Conservation (phyloP, 306 rosid species). For the Trifolium subterraneum region DNA sequence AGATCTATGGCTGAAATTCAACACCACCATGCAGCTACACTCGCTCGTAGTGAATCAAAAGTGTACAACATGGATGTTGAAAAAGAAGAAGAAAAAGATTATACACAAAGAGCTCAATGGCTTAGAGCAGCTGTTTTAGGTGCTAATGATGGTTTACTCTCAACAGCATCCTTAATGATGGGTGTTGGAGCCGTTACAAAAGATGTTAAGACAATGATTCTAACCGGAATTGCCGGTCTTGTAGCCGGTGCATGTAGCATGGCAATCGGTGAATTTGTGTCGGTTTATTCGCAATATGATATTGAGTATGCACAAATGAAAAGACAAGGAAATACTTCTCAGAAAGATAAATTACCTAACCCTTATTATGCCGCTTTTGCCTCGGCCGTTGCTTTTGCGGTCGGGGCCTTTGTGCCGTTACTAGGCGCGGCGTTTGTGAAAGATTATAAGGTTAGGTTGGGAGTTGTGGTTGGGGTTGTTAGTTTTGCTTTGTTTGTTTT, state of each 20-base stretch:
- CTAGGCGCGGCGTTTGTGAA: slow-evolving; percentile 33
- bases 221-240: slow-evolving; percentile 29
- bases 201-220: slow-evolving; percentile 34
- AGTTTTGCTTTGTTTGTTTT: slow-evolving; percentile 32
- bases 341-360: slow-evolving; percentile 25
- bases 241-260: slow-evolving; percentile 40
- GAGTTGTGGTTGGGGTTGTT: slow-evolving; percentile 32
- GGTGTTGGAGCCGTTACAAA: slow-evolving; percentile 36
- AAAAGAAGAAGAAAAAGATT: slow-evolving; percentile 4
- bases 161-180: slow-evolving; percentile 40
- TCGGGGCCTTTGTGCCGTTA: slow-evolving; percentile 29
- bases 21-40: not conserved
- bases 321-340: slow-evolving; percentile 21
- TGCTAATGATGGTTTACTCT: slow-evolving; percentile 41
- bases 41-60: slow-evolving; percentile 11
- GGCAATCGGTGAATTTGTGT: slow-evolving; percentile 41
- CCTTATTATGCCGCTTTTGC: slow-evolving; percentile 38
- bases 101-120: slow-evolving; percentile 38
- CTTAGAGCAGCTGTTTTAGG: slow-evolving; percentile 43
- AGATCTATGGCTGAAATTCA: slow-evolving; percentile 15
- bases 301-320: slow-evolving; percentile 37
- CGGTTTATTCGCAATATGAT: slow-evolving; percentile 41
- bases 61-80: slow-evolving; percentile 13
- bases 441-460: slow-evolving; percentile 27
- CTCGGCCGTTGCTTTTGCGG: slow-evolving; percentile 11